Percentiles rank a stretch among this genome's conserved stretches.
These are phyloP conservation scores for Nectriaceae sp. DNA, from an alignment of 2,329 filamentous ascomycete species.

Conservation along the genomic window DNA sequence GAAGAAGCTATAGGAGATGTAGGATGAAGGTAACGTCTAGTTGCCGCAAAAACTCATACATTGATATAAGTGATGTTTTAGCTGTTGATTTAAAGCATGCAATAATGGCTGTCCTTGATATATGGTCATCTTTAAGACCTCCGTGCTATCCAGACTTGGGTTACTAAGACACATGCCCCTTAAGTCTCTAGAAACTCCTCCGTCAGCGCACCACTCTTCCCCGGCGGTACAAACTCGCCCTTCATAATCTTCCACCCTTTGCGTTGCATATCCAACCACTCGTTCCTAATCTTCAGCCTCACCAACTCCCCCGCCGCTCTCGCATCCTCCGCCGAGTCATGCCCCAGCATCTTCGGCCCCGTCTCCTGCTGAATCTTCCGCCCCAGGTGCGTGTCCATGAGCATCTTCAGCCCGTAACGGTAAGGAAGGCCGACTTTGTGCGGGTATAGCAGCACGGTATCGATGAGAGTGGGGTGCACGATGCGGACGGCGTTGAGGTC, in stretches of 20 bases:
- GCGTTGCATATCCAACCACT: slow-evolving; percentile 68
- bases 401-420: slow-evolving; percentile 73
- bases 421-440: slow-evolving; percentile 76
- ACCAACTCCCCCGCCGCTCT: slow-evolving; percentile 86
- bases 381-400: slow-evolving; percentile 70
- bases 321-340: slow-evolving; percentile 93
- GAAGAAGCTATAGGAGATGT: too few relatives aligned
- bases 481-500: slow-evolving; percentile 85
- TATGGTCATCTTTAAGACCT: too few relatives aligned
- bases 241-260: slow-evolving; percentile 67
- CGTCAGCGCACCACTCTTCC: slow-evolving; percentile 32
- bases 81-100: too few relatives aligned
- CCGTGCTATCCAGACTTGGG: too few relatives aligned
- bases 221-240: slow-evolving; percentile 47
- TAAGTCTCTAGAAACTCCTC: slow-evolving; percentile 41
- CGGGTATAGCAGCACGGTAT: slow-evolving; percentile 83
- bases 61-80: too few relatives aligned
- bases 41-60: too few relatives aligned
- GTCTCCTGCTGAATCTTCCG: slow-evolving; percentile 76
- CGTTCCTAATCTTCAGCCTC: slow-evolving; percentile 65
- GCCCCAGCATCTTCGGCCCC: slow-evolving; percentile 57
- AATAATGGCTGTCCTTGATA: too few relatives aligned
- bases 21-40: too few relatives aligned
- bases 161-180: too few relatives aligned
- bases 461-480: slow-evolving; percentile 81